These are phyloP conservation scores for Lactarius deliciosus DNA, from an alignment of 768 basidiomycete species.

Conservation along the genomic window DNA sequence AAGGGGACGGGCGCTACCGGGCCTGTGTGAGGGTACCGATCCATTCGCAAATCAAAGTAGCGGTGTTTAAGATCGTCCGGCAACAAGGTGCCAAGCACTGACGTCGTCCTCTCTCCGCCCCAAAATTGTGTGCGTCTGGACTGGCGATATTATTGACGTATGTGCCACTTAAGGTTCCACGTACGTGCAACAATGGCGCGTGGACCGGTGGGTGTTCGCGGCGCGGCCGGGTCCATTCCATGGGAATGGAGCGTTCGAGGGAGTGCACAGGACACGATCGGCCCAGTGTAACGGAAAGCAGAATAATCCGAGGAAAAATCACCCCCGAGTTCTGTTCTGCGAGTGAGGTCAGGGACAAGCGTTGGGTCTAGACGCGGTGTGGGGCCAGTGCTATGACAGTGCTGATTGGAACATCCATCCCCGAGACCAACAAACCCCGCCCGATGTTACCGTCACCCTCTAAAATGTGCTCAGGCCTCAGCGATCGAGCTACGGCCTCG, in stretches of 20 bases:
- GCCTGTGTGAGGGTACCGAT: neutral
- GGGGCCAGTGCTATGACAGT: neutral
- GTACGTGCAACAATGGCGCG: neutral
- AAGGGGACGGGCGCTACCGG: neutral
- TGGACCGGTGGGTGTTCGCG: neutral
- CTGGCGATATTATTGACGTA: neutral
- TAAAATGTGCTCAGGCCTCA: neutral
- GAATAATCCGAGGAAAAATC: conserved; percentile 1
- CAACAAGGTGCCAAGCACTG: neutral
- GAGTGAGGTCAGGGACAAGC: neutral
- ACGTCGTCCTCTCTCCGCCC: neutral
- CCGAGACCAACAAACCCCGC: neutral
- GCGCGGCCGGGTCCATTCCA: conserved; percentile 3
- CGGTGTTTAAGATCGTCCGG: neutral
- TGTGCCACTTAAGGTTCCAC: neutral
- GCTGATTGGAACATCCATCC: neutral
- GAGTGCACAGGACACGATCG: neutral
- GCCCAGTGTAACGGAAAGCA: neutral
- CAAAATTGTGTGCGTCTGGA: neutral
- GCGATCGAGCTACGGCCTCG: neutral
- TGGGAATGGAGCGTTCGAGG: neutral
- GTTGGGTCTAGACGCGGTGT: neutral
- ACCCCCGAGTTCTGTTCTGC: neutral
- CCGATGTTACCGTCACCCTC: neutral
- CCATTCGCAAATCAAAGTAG: neutral